phyloP scores from a whole-genome alignment of 352 stramenopile genomes.

The Globisporangium ultimum region DNA sequence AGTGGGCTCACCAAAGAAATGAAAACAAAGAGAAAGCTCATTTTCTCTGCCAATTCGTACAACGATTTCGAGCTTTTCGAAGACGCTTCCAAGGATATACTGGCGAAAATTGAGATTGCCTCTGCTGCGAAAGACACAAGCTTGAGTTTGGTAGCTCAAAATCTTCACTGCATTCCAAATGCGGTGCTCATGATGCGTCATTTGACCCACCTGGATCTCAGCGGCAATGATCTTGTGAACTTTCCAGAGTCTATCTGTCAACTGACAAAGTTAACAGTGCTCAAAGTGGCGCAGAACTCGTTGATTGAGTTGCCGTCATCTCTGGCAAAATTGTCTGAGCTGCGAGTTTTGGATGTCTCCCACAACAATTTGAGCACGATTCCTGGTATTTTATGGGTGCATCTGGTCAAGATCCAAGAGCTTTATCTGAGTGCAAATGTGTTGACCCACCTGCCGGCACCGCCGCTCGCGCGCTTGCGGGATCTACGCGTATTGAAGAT shows the following conservation, averaged over 20 bases:
- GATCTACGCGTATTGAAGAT: constrained; percentile 13
- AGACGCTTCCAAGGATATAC: constrained; percentile 21
- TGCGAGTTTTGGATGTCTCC: constrained; percentile 36
- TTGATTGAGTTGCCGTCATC: constrained; percentile 34
- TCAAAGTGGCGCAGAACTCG: constrained; percentile 62
- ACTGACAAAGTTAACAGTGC: constrained; percentile 31
- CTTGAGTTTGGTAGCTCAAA: background rate
- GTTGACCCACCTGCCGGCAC: constrained; percentile 8
- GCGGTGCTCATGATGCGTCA: constrained; percentile 27
- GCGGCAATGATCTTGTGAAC: constrained; percentile 43
- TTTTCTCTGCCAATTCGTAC: constrained; percentile 15
- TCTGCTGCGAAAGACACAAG: background rate
- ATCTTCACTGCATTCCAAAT: constrained; percentile 30
- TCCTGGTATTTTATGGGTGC: constrained; percentile 18
- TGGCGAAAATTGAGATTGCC: background rate
- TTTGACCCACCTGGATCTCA: constrained; percentile 42
- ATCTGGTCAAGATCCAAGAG: constrained; percentile 25
- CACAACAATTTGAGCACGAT: constrained; percentile 59
- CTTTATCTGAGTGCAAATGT: constrained; percentile 34
- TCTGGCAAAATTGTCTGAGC: constrained; percentile 22
- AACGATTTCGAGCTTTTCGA: constrained; percentile 9
- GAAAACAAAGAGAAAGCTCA: constrained; percentile 25
- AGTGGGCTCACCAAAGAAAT: constrained; percentile 30
- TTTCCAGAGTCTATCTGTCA: constrained; percentile 32
- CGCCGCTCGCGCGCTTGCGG: constrained; percentile 7